phyloP scores from a whole-genome alignment of 345 rosid species.

The Gynandropsis gynandra region DNA sequence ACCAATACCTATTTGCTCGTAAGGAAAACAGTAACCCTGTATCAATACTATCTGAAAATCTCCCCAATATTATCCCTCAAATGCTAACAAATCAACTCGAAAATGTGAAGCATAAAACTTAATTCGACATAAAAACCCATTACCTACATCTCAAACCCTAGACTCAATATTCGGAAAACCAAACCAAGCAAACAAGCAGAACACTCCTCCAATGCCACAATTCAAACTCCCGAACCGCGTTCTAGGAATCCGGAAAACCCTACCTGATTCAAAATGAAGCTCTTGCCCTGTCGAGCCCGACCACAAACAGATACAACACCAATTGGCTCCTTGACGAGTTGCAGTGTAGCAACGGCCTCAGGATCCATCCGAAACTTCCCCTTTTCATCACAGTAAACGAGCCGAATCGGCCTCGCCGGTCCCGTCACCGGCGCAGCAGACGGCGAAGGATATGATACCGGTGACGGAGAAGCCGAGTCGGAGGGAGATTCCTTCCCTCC shows the following conservation, averaged over 20 bases:
- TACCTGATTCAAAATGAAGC: conserved; percentile 92
- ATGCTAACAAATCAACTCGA: not conserved
- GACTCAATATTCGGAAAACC: conserved; percentile 7
- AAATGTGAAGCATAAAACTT: conserved; percentile 7
- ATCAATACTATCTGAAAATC: too few relatives aligned
- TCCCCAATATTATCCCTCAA: too few relatives aligned
- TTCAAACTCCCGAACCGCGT: not conserved
- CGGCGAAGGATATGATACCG: conserved; percentile 28
- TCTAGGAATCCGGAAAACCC: not conserved
- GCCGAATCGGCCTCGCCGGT: conserved; percentile 85
- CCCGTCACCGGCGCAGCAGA: conserved; percentile 53
- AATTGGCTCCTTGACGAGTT: conserved; percentile 90
- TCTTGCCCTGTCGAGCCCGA: conserved; percentile 97
- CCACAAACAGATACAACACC: conserved; percentile 98
- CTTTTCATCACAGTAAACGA: conserved; percentile 66
- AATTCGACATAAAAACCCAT: conserved; percentile 7
- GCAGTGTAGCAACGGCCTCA: conserved; percentile 88
- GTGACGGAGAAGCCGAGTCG: conserved; percentile 29
- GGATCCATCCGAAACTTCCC: conserved; percentile 97
- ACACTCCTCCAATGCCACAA: not conserved
- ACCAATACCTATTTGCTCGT: too few relatives aligned
- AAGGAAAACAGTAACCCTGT: too few relatives aligned
- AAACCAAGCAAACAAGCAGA: conserved; percentile 7
- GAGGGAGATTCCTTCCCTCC: conserved; percentile 36
- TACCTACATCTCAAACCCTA: conserved; percentile 25